Evolutionary conservation across 2,329 filamentous ascomycete species (phyloP), one percentile per base, ranked within the genome.

Genomic region (Claviceps pazoutovae): DNA sequence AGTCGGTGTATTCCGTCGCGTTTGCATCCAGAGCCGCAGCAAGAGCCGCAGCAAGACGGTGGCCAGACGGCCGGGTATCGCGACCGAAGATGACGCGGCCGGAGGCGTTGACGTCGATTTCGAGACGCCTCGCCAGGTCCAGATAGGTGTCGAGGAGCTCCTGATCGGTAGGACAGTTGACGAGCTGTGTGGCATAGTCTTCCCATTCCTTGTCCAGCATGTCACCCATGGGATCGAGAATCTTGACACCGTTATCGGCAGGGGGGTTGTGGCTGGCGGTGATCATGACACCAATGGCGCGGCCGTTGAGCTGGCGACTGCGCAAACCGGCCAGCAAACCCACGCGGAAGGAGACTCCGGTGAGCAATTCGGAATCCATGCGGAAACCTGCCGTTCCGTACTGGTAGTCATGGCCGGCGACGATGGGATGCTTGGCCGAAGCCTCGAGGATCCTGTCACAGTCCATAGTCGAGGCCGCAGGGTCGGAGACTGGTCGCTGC

Each of bases 201-300:
- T 98, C 93, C 93, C 93, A 98, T 55, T 91, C 86, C 68, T 90
- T 84, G 79, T 94, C 88, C 48, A 95, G 78, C 93, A 97, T 97
- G 68, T 97, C 93, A 58, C 93, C 91, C 83, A 95, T 86, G 13
- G 93, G 93, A 68, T 98, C 93, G 56, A 98, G 88, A 59, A 98
- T 81, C 77, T 95, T 95, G 67, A 95, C 85, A 49, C 89, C 89
- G 68, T 95, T 95, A 70, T 95, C 89, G 60, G 81, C 77, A 37
- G 89, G 84, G 17, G 87, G 87, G 70, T 95, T 95, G 75, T 95
- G 89, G 63, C 87, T 94, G 56, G 89, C 89, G 43, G 89, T 95
- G 67, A 95, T 86, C 89, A 95, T 95, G 59, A 98, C 84, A 63
- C 93, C 93, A 63, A 98, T 95, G 61, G 88, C 85, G 73, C 94